Conservation (phyloP, 2,329 filamentous ascomycete genomes). For the Leptographium radiaticola region DNA sequence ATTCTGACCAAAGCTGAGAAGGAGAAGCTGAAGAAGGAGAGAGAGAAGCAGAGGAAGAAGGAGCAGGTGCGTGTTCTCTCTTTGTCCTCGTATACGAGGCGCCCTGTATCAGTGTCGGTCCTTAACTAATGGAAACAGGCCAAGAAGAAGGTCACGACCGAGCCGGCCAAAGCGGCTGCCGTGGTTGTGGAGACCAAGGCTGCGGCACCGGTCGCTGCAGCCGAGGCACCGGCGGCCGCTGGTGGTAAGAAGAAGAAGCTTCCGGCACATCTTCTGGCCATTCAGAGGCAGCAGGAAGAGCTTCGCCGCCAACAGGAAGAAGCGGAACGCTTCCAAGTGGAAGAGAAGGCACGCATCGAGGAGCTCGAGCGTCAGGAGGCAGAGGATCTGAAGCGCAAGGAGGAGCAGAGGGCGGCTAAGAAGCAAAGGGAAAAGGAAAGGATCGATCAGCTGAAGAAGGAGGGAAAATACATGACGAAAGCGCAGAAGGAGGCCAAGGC, state of each 20-base stretch:
- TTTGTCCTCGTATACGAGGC: neutral
- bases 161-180: slow-evolving; percentile 39
- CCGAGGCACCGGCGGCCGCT: slow-evolving; percentile 24
- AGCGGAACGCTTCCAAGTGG: slow-evolving; percentile 39
- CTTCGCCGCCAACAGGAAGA: slow-evolving; percentile 54
- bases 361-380: slow-evolving; percentile 50
- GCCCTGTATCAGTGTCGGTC: no score
- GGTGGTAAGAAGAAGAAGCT: slow-evolving; percentile 81
- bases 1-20: slow-evolving; percentile 97
- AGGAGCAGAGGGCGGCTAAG: slow-evolving; percentile 63
- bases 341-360: slow-evolving; percentile 51
- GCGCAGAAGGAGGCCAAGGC: slow-evolving; percentile 74
- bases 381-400: slow-evolving; percentile 56
- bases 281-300: slow-evolving; percentile 77
- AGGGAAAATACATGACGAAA: slow-evolving; percentile 77
- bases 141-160: slow-evolving; percentile 62
- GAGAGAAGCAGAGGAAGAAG: slow-evolving; percentile 97
- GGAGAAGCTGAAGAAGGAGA: slow-evolving; percentile 94
- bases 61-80: slow-evolving; percentile 54
- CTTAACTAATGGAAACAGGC: slow-evolving; percentile 35
- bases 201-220: slow-evolving; percentile 25
- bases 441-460: slow-evolving; percentile 76
- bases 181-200: slow-evolving; percentile 24
- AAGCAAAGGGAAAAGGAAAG: slow-evolving; percentile 81
- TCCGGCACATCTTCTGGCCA: slow-evolving; percentile 54